Evolutionary conservation across 164 flowering plant species (phyloP).

Genomic region (Cinnamomum micranthum): DNA sequence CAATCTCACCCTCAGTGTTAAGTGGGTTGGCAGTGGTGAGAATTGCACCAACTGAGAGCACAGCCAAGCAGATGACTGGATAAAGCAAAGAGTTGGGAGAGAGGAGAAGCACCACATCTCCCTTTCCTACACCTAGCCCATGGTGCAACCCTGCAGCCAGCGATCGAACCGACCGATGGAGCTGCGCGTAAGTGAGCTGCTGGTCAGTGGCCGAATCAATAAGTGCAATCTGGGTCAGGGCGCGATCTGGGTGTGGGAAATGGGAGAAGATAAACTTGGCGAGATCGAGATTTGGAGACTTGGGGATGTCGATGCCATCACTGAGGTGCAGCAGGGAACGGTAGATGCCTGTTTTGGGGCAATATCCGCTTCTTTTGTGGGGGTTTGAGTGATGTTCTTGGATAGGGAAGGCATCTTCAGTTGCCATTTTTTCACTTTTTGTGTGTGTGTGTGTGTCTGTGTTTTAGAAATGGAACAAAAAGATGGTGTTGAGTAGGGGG

Average conservation of each 20-base stretch:
- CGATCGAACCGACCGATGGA: conserved; percentile 28
- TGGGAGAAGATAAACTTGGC: conserved; percentile 55
- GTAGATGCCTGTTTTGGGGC: conserved; percentile 44
- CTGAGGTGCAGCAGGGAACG: conserved; percentile 34
- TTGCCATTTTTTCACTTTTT: background rate
- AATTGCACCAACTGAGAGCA: conserved; percentile 63
- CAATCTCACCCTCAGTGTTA: conserved; percentile 50
- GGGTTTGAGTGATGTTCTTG: background rate
- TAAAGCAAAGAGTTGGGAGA: conserved; percentile 61
- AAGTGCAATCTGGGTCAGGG: conserved; percentile 47
- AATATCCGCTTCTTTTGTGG: conserved; percentile 28
- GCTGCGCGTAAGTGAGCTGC: conserved; percentile 43
- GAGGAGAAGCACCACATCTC: conserved; percentile 62
- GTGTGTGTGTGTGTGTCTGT: background rate
- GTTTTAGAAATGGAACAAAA: background rate
- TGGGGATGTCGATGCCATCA: conserved; percentile 31
- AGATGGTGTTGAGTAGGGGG: background rate
- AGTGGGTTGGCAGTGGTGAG: conserved; percentile 67
- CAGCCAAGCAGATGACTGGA: conserved; percentile 55
- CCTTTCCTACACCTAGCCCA: conserved; percentile 50
- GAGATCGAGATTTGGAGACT: conserved; percentile 35
- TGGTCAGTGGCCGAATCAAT: conserved; percentile 46
- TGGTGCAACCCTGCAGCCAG: conserved; percentile 53
- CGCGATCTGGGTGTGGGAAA: conserved; percentile 39
- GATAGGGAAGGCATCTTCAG: background rate